Percentiles rank a stretch among this genome's conserved stretches.
These are phyloP conservation scores for Flaveria brownii DNA, from an alignment of 129 eudicot genomes.

Conservation along the genomic window DNA sequence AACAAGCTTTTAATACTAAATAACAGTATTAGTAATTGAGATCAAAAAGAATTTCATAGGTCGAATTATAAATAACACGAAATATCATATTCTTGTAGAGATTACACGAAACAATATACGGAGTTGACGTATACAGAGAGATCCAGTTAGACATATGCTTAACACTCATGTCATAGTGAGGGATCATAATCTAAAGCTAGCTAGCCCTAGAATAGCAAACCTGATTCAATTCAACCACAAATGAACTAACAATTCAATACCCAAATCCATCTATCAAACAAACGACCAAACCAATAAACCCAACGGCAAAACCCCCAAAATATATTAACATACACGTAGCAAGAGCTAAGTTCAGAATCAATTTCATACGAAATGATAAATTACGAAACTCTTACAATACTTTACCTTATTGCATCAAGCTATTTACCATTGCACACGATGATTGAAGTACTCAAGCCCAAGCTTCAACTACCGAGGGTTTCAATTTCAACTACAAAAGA, in stretches of 20 bases:
- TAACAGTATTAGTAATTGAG: constrained; percentile 5
- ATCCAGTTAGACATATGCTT: background rate
- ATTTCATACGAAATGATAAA: constrained; percentile 8
- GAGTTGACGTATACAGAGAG: background rate
- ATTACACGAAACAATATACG: background rate
- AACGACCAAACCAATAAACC: background rate
- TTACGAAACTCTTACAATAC: constrained; percentile 1
- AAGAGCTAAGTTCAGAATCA: background rate
- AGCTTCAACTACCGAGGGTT: constrained; percentile 24
- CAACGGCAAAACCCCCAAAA: constrained; percentile 17
- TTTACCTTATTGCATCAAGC: constrained; percentile 21
- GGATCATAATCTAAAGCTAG: constrained; percentile 22
- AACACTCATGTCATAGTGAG: background rate
- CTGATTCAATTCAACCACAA: constrained; percentile 19
- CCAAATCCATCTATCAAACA: background rate
- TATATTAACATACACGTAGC: constrained; percentile 9
- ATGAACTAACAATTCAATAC: constrained; percentile 3
- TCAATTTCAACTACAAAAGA: constrained; percentile 22
- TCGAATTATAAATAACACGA: background rate
- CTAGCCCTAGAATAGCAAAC: constrained; percentile 26
- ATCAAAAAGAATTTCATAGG: constrained; percentile 2
- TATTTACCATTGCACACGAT: background rate
- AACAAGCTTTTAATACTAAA: constrained; percentile 22
- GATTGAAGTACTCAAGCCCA: constrained; percentile 7
- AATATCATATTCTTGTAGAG: constrained; percentile 6